Evolutionary conservation across 192 early-diverging fungal species (phyloP), one percentile per base, ranked within the genome.

Genomic region (Backusella westeae): DNA sequence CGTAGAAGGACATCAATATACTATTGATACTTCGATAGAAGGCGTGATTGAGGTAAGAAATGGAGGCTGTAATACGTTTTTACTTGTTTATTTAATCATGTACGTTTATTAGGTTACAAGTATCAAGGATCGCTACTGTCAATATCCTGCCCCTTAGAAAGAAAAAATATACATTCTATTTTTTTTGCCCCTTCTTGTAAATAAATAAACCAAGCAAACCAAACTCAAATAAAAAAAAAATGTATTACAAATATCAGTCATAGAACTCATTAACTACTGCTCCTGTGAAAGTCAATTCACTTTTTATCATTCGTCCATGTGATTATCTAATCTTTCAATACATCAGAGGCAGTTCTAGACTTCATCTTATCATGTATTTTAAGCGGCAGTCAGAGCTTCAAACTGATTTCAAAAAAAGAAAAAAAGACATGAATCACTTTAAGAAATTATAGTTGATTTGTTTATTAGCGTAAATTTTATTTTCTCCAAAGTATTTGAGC

Each of bases 21-120:
- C 59, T 17, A 81, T 86, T 63, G 80, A 70, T 36, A 83, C 81
- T 17, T 80, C 85, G n/a, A 73, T 72, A 34, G 78, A 82, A 74
- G 85, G 85, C 68, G 75, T 77, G 19, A 80, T 83, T 26, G 82
- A 83, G 76, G 78, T 82, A 69, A 72, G 44, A 32, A 42, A 14
- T 35, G 6, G 38, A 41, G 5, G 17, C 0, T 35, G 0, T 46
- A 19, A 26, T n/a, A 29, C 29, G 32, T 23, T 21, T 19, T 10
- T 3, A 15, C 3, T 34, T 53, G 4, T 7, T 73, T 41, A 29
- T 39, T 19, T 66, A 17, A 38, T 0, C 38, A 32, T 41, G 9
- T 56, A 63, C 4, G 12, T 36, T 38, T 17, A 53, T 35, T 72
- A 80, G 79, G 66, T 78, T 63, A 69, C 67, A 14, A 77, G 76